Base-by-base conservation (phyloP, 1,284 basidiomycete genomes). In the Sphagnurus paluster region DNA sequence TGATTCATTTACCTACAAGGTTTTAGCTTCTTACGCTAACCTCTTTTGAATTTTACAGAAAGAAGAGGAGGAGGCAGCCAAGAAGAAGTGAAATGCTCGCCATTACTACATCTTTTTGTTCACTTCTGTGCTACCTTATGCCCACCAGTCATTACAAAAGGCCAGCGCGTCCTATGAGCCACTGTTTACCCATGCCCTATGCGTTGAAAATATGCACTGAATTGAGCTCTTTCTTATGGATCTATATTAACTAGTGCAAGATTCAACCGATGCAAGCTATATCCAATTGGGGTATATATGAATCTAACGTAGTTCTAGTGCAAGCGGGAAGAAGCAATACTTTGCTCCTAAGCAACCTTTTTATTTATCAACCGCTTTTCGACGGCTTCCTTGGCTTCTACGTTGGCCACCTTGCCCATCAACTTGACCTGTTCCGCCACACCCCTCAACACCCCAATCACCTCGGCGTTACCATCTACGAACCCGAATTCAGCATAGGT, bases 401-500 rank as follows among this genome's bases (percentile, higher is more conserved):
- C 72, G 42, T 77, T 72, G 16, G 90, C 90, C 8, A 95, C 93
- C 59, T 77, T 79, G 10, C 78, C 77, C 42, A 93, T 72, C 35
- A 93, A 73, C 59, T 74, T 80, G 34, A 90, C 82, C 68, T 96
- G 93, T 46, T 92, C 80, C 3, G 91, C 92, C 8, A 96, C 92
- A 39, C 79, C 75, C 59, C 72, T 79, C 43, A 96, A 71, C 6
- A 91, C 86, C n/a, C 79, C 77, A 11, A 88, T 56, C 2, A 96
- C 90, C 50, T 90, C 82, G 42, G 70, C 69, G 59, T 95, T 96
- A 29, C 95, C 96, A 42, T 87, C 71, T 0, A 90, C 65, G 61
- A 95, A 99, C 4, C 86, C 84, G 70, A 96, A 95, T 65, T 97
- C 94, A 35, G 89, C 87, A 60, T 96, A 98, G 39, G 82, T 77